phyloP scores from a whole-genome alignment of 805 yeast genomes.

The Saccharomycopsis babjevae region DNA sequence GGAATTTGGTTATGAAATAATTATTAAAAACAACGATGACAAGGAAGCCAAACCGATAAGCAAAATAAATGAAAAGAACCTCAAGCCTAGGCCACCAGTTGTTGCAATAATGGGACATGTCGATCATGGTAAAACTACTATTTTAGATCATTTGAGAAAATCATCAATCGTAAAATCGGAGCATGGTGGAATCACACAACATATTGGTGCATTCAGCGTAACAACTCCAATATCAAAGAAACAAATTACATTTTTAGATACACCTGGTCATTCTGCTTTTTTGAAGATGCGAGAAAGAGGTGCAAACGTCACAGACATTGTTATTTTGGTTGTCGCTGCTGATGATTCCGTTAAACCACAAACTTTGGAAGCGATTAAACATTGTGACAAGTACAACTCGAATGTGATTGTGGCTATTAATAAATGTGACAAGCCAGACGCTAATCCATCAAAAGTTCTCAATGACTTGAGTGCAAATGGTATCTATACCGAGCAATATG shows the following conservation, averaged over 20 bases:
- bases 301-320: slow-evolving; percentile 86
- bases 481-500: slow-evolving; percentile 82
- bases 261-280: slow-evolving; percentile 98
- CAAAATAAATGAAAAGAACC: slow-evolving; percentile 41
- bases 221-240: slow-evolving; percentile 65
- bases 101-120: slow-evolving; percentile 99
- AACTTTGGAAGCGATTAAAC: slow-evolving; percentile 90
- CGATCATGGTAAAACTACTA: slow-evolving; percentile 96
- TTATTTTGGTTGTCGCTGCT: slow-evolving; percentile 88
- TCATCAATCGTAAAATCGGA: slow-evolving; percentile 77
- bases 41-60: slow-evolving; percentile 46
- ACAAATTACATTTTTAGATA: slow-evolving; percentile 81
- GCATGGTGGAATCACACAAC: slow-evolving; percentile 96
- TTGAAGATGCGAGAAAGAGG: slow-evolving; percentile 95
- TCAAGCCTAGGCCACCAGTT: slow-evolving; percentile 76
- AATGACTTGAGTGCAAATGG: slow-evolving; percentile 69
- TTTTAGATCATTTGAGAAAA: slow-evolving; percentile 76
- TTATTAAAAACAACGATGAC: slow-evolving; percentile 14
- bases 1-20: slow-evolving; percentile 68
- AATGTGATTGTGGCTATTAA: slow-evolving; percentile 87
- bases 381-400: slow-evolving; percentile 72
- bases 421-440: slow-evolving; percentile 77
- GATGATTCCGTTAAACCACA: slow-evolving; percentile 98
- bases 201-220: slow-evolving; percentile 93
- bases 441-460: slow-evolving; percentile 64